Evolutionary conservation across 139 green algal genomes (phyloP), one percentile per base, ranked within the genome.

Genomic region (Coelastrella sp.): DNA sequence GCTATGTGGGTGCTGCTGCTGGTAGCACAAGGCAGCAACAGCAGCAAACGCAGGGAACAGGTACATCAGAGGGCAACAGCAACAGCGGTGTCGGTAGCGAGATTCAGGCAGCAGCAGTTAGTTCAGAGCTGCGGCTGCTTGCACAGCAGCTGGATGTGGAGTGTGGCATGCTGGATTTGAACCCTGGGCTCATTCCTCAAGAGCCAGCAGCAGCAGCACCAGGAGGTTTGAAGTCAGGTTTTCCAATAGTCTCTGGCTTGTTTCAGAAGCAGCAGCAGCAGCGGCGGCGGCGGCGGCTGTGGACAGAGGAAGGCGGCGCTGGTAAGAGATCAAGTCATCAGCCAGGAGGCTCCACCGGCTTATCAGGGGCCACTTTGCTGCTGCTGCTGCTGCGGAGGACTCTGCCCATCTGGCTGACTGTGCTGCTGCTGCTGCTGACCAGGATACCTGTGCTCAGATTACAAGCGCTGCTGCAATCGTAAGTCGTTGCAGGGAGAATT

Each of bases 371-470:
- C 3, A 3, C 35, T 49, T 49, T 49, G 35, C 9, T 57, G 20
- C 12, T 19, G 17, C 22, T n/a, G 20, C 72, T 66, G 79, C 56
- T 35, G 6, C 59, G 79, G 59, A 17, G 79, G 7, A 85, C 79
- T 14, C 79, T 85, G 58, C 79, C 79, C 7, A 68, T 85, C 57
- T 85, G 79, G 79, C 58, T 85, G 20, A 85, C 79, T 8, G 79
- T 85, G 79, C 58, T 85, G 79, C 79, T 85, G 79, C 58, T 85
- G 79, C 20, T 85, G 58, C 6, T 72, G 20, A 85, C 58, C 0
- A 61, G 79, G 22, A 63, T 85, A 24, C 79, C 59, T 35, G 58
- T 59, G 58, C 60, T 85, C 19, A 85, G 63, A 22, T 35, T 85
- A n/a, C 79, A 85, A 68, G 58, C 79, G 4, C 58, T 58, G 4